Evolutionary conservation across 2,329 filamentous ascomycete genomes (phyloP), one percentile per base, ranked within the genome.

Genomic region (Mariannaea sp.): DNA sequence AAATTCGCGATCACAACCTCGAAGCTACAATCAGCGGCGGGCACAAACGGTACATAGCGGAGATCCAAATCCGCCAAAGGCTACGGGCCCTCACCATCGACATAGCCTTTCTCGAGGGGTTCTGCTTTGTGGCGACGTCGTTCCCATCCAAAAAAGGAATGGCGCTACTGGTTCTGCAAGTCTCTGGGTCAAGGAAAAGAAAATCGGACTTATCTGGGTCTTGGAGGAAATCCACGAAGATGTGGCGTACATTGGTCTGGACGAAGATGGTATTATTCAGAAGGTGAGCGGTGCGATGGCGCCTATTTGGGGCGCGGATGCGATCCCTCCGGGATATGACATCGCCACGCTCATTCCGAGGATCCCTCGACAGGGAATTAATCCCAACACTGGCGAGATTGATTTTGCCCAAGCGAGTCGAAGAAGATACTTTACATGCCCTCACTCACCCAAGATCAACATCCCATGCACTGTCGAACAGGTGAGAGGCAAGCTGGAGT

Each of bases 101-200:
- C 84, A 82, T 60, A 88, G 83, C 64, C 92, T 90, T 60, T 95
- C 91, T 19, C 82, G 92, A 63, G 93, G 93, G 3, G 94, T 99
- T 20, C 73, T 99, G 46, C 80, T 99, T 1, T 99, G 94, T 64
- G 94, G 94, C 36, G 94, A 99, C 70, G 93, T 99, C n/a, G 91
- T 99, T 14, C 94, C 94, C 0, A 99, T 99, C 55, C 89, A 92
- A 70, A 99, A 97, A 73, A 85, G 94, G 56, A 96, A 99, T 66
- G 94, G 94, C 4, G 84, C 88, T 9, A 93, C 88, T 4, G 94
- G 94, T 2, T 92, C 94, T 53, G 94, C 94, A 30, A 97, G 92
- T 72, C 77, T 99, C 32, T 99, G 94, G 94, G 94, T 99, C 3
- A 99, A 99, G 76, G 94, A 99, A 72, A 99, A 99, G 73, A 84